phyloP scores from a whole-genome alignment of 2,329 filamentous ascomycete genomes.

The Fusarium protoensiforme region DNA sequence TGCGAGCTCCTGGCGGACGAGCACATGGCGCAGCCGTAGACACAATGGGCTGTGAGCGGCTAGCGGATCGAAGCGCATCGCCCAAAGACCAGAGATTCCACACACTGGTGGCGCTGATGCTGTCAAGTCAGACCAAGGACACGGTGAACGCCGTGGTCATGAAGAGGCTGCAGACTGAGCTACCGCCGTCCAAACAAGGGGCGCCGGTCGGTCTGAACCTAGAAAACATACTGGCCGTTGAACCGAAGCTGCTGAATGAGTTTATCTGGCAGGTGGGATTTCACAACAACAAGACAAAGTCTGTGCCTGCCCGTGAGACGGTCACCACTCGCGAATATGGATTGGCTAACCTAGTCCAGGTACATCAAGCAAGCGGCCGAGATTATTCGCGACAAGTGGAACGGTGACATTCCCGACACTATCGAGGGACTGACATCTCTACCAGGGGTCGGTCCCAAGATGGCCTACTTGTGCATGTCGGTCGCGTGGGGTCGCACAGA shows the following conservation, averaged over 20 bases:
- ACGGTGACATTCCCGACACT: slow-evolving; percentile 82
- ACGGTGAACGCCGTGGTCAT: slow-evolving; percentile 89
- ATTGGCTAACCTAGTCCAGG: slow-evolving; percentile 44
- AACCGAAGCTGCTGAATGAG: slow-evolving; percentile 72
- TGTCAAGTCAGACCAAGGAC: slow-evolving; percentile 93
- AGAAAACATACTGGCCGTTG: slow-evolving; percentile 79
- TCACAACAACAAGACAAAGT: slow-evolving; percentile 91
- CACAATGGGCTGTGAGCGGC: slow-evolving; percentile 93
- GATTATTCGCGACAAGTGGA: slow-evolving; percentile 76
- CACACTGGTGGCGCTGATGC: slow-evolving; percentile 88
- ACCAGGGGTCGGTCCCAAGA: slow-evolving; percentile 92
- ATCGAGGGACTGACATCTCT: slow-evolving; percentile 80
- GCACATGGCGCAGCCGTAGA: slow-evolving; percentile 87
- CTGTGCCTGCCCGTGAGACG: slow-evolving; percentile 13
- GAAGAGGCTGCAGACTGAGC: slow-evolving; percentile 78
- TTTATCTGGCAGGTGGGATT: slow-evolving; percentile 89
- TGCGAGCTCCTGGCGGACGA: slow-evolving; percentile 70
- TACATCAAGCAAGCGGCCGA: slow-evolving; percentile 79
- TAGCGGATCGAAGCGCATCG: slow-evolving; percentile 66
- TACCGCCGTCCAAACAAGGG: slow-evolving; percentile 63
- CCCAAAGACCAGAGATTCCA: slow-evolving; percentile 78
- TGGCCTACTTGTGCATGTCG: slow-evolving; percentile 89
- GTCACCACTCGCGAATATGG: background rate
- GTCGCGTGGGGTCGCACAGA: slow-evolving; percentile 72
- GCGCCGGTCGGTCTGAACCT: slow-evolving; percentile 72